A percentile compares a stretch with the other conserved stretches of the same genome.
phyloP scores from a whole-genome alignment of 2,329 filamentous ascomycete species.

The Alternaria sp. region DNA sequence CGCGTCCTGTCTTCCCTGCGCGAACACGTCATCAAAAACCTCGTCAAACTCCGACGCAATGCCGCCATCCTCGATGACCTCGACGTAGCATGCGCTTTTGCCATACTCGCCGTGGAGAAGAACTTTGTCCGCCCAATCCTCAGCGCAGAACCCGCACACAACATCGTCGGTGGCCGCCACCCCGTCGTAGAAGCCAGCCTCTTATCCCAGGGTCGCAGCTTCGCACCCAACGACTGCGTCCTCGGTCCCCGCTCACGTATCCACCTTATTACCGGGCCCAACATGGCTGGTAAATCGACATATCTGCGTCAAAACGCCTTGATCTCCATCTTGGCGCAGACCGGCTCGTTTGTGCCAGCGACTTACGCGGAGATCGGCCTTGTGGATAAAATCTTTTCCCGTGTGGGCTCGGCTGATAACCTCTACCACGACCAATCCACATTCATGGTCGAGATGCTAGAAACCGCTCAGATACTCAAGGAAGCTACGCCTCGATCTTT shows the following conservation, averaged over 20 bases:
- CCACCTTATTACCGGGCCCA: slow-evolving; percentile 79
- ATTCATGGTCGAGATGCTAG: slow-evolving; percentile 99
- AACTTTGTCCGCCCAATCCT: slow-evolving; percentile 76
- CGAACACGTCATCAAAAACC: slow-evolving; percentile 76
- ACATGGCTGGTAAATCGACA: slow-evolving; percentile 98
- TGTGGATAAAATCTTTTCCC: slow-evolving; percentile 95
- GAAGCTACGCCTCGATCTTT: slow-evolving; percentile 85
- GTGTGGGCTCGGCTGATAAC: slow-evolving; percentile 87
- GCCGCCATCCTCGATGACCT: slow-evolving; percentile 92
- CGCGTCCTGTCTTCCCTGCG: slow-evolving; percentile 79
- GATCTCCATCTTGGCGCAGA: slow-evolving; percentile 91
- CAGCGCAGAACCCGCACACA: slow-evolving; percentile 69
- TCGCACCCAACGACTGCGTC: slow-evolving; percentile 86
- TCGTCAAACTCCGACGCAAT: slow-evolving; percentile 87
- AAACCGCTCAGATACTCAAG: slow-evolving; percentile 89
- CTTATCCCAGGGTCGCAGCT: slow-evolving; percentile 77
- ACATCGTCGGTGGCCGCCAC: slow-evolving; percentile 86
- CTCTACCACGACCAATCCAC: slow-evolving; percentile 95
- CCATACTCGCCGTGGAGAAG: slow-evolving; percentile 77
- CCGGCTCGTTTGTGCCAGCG: slow-evolving; percentile 91
- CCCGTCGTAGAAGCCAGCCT: slow-evolving; percentile 90
- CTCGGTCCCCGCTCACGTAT: slow-evolving; percentile 79
- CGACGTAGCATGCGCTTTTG: slow-evolving; percentile 88
- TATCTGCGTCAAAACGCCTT: slow-evolving; percentile 95
- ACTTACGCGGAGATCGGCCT: slow-evolving; percentile 85